phyloP scores from a whole-genome alignment of 106 monocot species.

The Chionographis japonica region DNA sequence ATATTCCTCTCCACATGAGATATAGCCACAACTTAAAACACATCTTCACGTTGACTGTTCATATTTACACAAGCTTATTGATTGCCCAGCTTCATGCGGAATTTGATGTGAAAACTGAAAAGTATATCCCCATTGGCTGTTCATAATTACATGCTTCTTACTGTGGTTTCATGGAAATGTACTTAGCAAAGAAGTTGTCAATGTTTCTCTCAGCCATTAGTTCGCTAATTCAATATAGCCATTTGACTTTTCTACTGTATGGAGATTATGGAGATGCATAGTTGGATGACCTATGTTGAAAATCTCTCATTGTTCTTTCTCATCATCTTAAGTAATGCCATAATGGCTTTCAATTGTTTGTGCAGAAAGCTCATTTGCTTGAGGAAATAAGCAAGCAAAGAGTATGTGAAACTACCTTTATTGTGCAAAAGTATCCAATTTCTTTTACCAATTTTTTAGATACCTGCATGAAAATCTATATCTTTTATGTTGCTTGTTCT shows the following conservation, averaged over 20 bases:
- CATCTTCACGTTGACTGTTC: no score
- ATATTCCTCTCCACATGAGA: no score
- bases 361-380: conserved; percentile 33
- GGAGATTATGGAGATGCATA: not conserved
- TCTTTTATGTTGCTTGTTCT: not conserved
- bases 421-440: not conserved
- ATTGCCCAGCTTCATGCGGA: no score
- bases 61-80: no score
- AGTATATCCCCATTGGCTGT: no score
- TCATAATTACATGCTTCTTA: no score
- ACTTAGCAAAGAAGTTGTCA: no score
- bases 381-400: conserved; percentile 34
- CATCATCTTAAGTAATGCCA: not conserved
- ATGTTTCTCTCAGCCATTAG: no score
- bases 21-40: no score
- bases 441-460: not conserved
- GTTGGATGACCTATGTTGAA: not conserved
- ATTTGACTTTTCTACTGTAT: not conserved
- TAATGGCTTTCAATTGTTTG: conserved; percentile 7
- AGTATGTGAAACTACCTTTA: conserved; percentile 7
- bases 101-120: no score
- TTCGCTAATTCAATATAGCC: no score
- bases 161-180: no score
- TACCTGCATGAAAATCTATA: not conserved
- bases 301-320: not conserved